Percentiles rank a stretch among this genome's conserved stretches.
Conservation (phyloP, 2,329 filamentous ascomycete genomes). For the Diaporthe destruens region DNA sequence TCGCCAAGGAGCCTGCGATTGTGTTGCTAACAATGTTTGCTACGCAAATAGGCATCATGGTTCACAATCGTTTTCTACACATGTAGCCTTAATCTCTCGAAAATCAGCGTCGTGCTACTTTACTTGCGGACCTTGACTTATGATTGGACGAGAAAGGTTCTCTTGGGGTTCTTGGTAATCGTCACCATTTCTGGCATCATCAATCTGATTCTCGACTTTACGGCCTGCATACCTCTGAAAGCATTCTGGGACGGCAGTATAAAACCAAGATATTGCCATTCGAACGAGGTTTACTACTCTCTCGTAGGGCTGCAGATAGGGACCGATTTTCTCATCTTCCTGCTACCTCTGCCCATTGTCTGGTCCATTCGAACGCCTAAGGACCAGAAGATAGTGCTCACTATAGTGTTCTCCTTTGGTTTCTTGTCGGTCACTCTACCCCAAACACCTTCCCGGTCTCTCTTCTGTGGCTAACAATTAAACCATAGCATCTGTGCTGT, state of each 20-base stretch:
- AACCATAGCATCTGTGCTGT: constrained; percentile 46
- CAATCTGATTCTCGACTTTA: constrained; percentile 41
- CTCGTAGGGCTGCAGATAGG: constrained; percentile 45
- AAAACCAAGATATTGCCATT: constrained; percentile 34
- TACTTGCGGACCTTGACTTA: constrained; percentile 47
- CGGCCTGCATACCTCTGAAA: constrained; percentile 45
- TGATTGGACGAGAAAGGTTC: constrained; percentile 44
- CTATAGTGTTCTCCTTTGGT: constrained; percentile 47
- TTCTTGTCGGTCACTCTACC: constrained; percentile 42
- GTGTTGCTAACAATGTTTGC: not conserved
- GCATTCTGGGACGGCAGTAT: constrained; percentile 42
- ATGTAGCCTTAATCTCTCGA: constrained; percentile 44
- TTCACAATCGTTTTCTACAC: constrained; percentile 45
- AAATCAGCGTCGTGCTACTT: constrained; percentile 47
- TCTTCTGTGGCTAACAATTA: constrained; percentile 19
- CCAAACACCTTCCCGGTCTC: not conserved
- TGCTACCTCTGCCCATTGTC: constrained; percentile 47
- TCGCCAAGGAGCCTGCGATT: not conserved
- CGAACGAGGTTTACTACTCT: constrained; percentile 38
- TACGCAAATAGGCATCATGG: constrained; percentile 36
- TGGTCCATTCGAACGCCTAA: constrained; percentile 43
- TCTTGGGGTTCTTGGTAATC: constrained; percentile 40
- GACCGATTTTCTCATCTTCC: constrained; percentile 47
- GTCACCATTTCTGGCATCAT: constrained; percentile 43
- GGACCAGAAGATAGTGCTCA: constrained; percentile 45